Evolutionary conservation across 768 basidiomycete genomes (phyloP).

Genomic region (Phylloporus rhodoxanthus): DNA sequence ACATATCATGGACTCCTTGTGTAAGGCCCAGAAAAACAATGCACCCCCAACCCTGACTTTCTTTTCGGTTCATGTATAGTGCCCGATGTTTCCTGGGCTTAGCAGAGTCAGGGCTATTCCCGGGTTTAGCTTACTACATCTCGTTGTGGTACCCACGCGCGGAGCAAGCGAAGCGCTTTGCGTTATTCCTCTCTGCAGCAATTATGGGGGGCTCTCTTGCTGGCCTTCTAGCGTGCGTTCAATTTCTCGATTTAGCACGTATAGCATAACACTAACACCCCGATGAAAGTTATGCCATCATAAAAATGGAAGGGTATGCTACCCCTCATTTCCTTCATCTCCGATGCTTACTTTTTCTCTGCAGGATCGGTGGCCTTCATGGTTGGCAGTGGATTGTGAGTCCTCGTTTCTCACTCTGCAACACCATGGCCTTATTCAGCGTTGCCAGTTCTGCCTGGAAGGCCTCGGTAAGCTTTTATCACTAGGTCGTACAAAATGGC

Average conservation of each 20-base stretch:
- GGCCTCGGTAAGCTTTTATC: conserved; percentile 15
- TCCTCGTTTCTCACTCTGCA: neutral
- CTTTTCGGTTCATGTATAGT: conserved; percentile 12
- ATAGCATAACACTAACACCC: neutral
- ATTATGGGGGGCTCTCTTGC: conserved; percentile 47
- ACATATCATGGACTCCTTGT: conserved; percentile 23
- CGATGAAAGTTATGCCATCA: conserved; percentile 29
- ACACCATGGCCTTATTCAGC: conserved; percentile 1
- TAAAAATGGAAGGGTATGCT: conserved; percentile 32
- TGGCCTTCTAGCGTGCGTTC: conserved; percentile 41
- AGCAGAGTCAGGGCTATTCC: conserved; percentile 41
- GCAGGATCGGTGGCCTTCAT: conserved; percentile 27
- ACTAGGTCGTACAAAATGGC: too few relatives aligned
- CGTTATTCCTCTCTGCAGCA: conserved; percentile 55
- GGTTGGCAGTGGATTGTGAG: conserved; percentile 39
- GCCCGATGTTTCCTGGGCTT: conserved; percentile 41
- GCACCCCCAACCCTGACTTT: neutral
- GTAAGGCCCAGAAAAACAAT: conserved; percentile 17
- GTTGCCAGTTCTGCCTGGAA: conserved; percentile 28
- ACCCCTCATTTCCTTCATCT: neutral
- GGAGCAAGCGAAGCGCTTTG: conserved; percentile 51
- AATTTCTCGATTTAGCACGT: neutral
- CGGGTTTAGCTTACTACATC: conserved; percentile 38
- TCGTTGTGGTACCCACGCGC: conserved; percentile 55
- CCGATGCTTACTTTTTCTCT: neutral